phyloP scores from a whole-genome alignment of 106 monocot genomes.

The Vanilla planifolia region DNA sequence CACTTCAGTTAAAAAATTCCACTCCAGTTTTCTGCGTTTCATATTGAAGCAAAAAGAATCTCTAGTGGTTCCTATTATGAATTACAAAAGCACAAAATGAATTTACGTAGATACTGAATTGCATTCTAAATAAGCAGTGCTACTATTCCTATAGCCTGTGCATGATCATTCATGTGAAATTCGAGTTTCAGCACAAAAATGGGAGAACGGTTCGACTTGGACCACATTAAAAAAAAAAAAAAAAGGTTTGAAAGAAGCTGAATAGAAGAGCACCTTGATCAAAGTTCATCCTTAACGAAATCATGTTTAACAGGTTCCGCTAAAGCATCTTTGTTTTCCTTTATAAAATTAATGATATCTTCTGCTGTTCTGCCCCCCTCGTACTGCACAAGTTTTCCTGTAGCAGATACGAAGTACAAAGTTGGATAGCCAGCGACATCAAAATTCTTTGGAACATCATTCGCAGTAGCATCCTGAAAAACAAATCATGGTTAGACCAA shows the following conservation, averaged over 20 bases:
- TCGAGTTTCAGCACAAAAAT: too few relatives aligned
- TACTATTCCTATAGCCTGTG: too few relatives aligned
- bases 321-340: slow-evolving; percentile 36
- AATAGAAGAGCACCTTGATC: slow-evolving; percentile 22
- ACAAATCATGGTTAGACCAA: neutral
- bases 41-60: too few relatives aligned
- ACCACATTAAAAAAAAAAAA: too few relatives aligned
- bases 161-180: too few relatives aligned
- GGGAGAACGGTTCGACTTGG: too few relatives aligned
- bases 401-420: slow-evolving; percentile 61
- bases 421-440: slow-evolving; percentile 78
- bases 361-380: slow-evolving; percentile 47
- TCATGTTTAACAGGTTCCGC: slow-evolving; percentile 5
- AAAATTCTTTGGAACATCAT: slow-evolving; percentile 73
- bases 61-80: too few relatives aligned
- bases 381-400: slow-evolving; percentile 58
- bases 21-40: too few relatives aligned
- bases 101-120: too few relatives aligned
- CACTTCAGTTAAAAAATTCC: too few relatives aligned
- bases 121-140: too few relatives aligned
- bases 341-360: slow-evolving; percentile 62
- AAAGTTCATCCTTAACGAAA: slow-evolving; percentile 73
- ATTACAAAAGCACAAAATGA: too few relatives aligned
- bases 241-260: neutral
- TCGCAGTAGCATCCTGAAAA: slow-evolving; percentile 78